phyloP scores from a whole-genome alignment of 2,329 filamentous ascomycete genomes.

The Phyllosticta citribraziliensis region DNA sequence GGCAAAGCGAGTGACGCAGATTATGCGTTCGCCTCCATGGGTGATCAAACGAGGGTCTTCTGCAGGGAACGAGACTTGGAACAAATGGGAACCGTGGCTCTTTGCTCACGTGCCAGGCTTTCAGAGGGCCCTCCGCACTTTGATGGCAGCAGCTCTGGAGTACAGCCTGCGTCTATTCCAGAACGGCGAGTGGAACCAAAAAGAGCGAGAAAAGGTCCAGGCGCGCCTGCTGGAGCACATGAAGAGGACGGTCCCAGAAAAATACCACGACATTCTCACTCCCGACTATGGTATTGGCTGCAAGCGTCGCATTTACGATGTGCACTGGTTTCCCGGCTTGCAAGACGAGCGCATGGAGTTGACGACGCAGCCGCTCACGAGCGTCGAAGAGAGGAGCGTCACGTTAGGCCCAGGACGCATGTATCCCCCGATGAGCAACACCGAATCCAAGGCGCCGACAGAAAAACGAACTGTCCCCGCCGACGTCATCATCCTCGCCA shows the following conservation, averaged over 20 bases:
- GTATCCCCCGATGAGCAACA: constrained; percentile 28
- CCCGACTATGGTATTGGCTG: constrained; percentile 55
- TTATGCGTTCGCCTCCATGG: constrained; percentile 51
- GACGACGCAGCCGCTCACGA: constrained; percentile 40
- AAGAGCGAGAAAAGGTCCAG: constrained; percentile 31
- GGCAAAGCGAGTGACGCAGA: constrained; percentile 48
- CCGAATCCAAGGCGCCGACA: constrained; percentile 13
- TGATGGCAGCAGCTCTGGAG: constrained; percentile 35
- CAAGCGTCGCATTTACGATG: constrained; percentile 54
- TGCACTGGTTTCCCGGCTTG: constrained; percentile 45
- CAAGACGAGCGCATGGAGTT: constrained; percentile 45
- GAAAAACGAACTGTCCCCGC: constrained; percentile 39
- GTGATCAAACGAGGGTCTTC: constrained; percentile 37
- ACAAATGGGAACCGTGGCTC: constrained; percentile 37
- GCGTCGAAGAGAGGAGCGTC: constrained; percentile 40
- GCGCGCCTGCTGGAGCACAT: constrained; percentile 37
- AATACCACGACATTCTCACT: constrained; percentile 52
- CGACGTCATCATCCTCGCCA: constrained; percentile 53
- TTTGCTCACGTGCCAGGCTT: constrained; percentile 43
- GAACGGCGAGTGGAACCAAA: constrained; percentile 26
- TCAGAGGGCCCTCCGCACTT: constrained; percentile 35
- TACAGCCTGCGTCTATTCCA: constrained; percentile 40
- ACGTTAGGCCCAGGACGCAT: constrained; percentile 41
- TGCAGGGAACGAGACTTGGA: constrained; percentile 32
- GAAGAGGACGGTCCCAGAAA: constrained; percentile 42